Percentiles rank a stretch among this genome's conserved stretches.
phyloP scores from a whole-genome alignment of 148 eudicot species.

The Limonium bicolor region DNA sequence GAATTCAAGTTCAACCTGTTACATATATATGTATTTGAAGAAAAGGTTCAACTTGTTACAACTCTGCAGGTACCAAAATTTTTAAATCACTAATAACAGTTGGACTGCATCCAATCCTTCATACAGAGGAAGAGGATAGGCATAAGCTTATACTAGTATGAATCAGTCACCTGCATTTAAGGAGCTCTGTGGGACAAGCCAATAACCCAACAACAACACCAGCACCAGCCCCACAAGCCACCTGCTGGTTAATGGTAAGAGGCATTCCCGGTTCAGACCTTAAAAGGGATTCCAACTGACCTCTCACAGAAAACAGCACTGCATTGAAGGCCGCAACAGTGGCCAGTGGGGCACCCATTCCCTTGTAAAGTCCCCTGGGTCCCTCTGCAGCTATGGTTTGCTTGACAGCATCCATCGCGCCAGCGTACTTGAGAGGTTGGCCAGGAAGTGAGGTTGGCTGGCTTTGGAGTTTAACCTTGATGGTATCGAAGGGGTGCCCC shows the following conservation, averaged over 20 bases:
- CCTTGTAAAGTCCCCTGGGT: constrained; percentile 71
- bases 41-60: no score
- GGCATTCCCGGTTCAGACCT: constrained; percentile 61
- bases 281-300: constrained; percentile 66
- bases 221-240: constrained; percentile 76
- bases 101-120: no score
- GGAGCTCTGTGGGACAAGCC: constrained; percentile 88
- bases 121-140: no score
- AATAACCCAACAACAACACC: constrained; percentile 76
- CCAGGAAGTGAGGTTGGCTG: constrained; percentile 86
- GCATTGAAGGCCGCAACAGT: constrained; percentile 94
- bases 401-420: constrained; percentile 83
- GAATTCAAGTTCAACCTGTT: no score
- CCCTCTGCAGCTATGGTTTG: constrained; percentile 94
- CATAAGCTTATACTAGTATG: no score
- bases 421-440: constrained; percentile 57
- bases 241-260: constrained; percentile 68
- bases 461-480: constrained; percentile 97
- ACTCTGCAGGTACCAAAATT: no score
- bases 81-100: no score
- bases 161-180: constrained; percentile 75
- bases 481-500: constrained; percentile 96
- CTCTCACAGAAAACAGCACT: constrained; percentile 70
- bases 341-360: constrained; percentile 99
- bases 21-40: no score